Base-by-base conservation (phyloP, 2,329 filamentous ascomycete species). In the Fusarium haematococcum region DNA sequence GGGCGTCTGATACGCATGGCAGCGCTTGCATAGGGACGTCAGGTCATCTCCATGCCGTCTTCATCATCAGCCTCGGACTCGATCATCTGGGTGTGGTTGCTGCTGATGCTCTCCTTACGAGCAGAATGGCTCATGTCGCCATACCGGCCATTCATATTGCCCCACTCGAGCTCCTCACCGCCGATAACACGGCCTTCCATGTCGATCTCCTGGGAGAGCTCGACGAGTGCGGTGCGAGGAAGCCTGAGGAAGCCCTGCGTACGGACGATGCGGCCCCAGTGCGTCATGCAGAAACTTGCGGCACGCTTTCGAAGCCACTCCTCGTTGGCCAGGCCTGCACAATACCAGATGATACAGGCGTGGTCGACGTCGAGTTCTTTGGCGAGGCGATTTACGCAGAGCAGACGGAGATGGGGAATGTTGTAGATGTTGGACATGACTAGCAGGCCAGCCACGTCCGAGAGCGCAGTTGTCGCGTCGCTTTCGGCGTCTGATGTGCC, bases 361-460 rank as follows among this genome's bases (percentile, higher is more conserved):
- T 98, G 95, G 69, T 97, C 94, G 43, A 98, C 93, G 80, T 98
- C 96, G 4, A 99, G 89, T 80, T 99, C 97, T 71, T 94, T 93
- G 65, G 94, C 93, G 5, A 99, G 88, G 10, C 97, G 91, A 80
- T 98, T 96, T 64, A 98, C 94, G 81, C 96, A 98, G 2, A 98
- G 88, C 9, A 98, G 89, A 23, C 96, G 93, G 27, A 99, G 90
- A 76, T 97, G 95, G 1, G 95, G 95, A 85, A 99, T 97, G 80
- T 98, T 96, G 85, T 99, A 99, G 56, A 98, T 94, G 82, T 98
- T 98, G 50, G 95, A 95, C 94, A 99, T 97, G 74, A 99, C 96
- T 4, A 99, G 89, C 83, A 99, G 91, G 10, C 97, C 96, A 0
- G 97, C 96, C 16, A 98, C 95, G 77, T 98, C 95, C 33, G 92